Percentiles rank a stretch among this genome's conserved stretches.
phyloP scores from a whole-genome alignment of 768 basidiomycete species.

The Candolleomyces eurysporus region DNA sequence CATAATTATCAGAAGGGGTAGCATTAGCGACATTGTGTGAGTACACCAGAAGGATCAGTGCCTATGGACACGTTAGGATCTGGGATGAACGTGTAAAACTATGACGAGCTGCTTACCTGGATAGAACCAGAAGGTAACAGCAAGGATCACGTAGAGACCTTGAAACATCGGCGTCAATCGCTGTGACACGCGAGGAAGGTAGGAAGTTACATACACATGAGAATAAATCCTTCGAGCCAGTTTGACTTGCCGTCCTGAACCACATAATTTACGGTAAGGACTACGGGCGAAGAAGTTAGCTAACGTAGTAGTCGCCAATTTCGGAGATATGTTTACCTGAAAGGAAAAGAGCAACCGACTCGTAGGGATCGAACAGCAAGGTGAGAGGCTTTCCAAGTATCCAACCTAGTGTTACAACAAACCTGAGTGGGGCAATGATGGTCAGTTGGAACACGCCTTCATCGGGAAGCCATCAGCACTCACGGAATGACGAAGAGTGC shows the following conservation, averaged over 20 bases:
- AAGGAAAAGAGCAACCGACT: conserved; percentile 62
- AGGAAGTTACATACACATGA: conserved; percentile 33
- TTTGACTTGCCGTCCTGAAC: conserved; percentile 81
- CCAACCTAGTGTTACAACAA: conserved; percentile 80
- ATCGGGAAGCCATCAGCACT: conserved; percentile 21
- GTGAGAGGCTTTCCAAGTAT: conserved; percentile 75
- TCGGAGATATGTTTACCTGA: conserved; percentile 27
- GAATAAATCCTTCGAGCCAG: conserved; percentile 73
- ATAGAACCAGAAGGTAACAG: conserved; percentile 65
- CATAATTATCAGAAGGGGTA: neutral
- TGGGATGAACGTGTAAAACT: neutral
- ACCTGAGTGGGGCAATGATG: conserved; percentile 32
- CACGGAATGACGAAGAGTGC: conserved; percentile 84
- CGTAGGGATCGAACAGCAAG: conserved; percentile 86
- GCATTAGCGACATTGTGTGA: conserved; percentile 20
- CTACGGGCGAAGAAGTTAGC: conserved; percentile 26
- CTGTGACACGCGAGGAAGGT: neutral
- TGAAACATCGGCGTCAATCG: neutral
- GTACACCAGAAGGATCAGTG: conserved; percentile 30
- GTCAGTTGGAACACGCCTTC: neutral
- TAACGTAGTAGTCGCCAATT: neutral
- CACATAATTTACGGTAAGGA: conserved; percentile 82
- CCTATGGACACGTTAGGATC: conserved; percentile 15
- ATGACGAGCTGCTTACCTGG: conserved; percentile 31
- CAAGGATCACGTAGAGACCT: conserved; percentile 74